These are phyloP conservation scores for Uronychia binucleata DNA, from an alignment of 73 alveolate species.

Conservation along the genomic window DNA sequence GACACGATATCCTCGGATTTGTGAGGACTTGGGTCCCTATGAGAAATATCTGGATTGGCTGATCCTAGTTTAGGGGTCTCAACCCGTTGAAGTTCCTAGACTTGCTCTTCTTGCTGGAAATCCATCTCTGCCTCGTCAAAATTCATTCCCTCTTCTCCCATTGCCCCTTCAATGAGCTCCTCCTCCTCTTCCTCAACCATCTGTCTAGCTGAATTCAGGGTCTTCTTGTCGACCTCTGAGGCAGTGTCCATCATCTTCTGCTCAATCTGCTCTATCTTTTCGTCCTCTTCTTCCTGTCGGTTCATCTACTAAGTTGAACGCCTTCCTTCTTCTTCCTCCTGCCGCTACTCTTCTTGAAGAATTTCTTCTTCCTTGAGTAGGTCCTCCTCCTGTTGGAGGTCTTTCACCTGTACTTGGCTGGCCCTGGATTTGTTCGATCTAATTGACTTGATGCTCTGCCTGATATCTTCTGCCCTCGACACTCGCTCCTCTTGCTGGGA, in stretches of 20 bases:
- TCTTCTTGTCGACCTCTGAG: background rate
- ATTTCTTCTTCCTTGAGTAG: background rate
- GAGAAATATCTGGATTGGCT: background rate
- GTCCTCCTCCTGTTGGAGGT: too few relatives aligned
- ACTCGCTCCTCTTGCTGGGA: too few relatives aligned
- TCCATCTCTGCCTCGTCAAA: background rate
- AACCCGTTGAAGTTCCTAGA: background rate
- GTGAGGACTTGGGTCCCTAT: background rate
- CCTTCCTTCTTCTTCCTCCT: background rate
- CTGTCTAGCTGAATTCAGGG: conserved; percentile 3
- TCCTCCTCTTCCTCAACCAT: conserved; percentile 4
- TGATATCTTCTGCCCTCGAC: too few relatives aligned
- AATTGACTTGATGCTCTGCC: too few relatives aligned
- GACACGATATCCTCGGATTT: background rate
- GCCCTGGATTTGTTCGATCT: too few relatives aligned
- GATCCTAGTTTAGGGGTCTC: background rate
- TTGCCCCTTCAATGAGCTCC: background rate
- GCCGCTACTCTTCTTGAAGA: background rate
- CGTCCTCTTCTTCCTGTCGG: background rate
- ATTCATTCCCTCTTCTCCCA: background rate
- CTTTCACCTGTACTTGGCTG: too few relatives aligned
- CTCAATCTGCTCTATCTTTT: background rate
- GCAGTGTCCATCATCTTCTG: background rate
- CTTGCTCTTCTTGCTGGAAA: too few relatives aligned
- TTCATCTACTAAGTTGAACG: background rate